These are phyloP conservation scores for Venturiaceae sp. DNA, from an alignment of 2,329 filamentous ascomycete species.

Conservation along the genomic window DNA sequence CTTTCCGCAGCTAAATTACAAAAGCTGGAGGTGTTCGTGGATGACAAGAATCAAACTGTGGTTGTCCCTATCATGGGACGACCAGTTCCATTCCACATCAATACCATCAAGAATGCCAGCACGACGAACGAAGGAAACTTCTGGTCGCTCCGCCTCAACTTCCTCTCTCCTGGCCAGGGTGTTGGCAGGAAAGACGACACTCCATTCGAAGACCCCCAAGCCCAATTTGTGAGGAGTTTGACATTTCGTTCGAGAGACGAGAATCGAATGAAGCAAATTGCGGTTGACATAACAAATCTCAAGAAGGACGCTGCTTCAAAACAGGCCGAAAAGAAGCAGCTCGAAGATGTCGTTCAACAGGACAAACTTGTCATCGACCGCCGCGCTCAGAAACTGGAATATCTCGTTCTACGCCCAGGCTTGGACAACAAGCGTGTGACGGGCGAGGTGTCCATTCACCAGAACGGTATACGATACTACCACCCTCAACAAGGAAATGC, in stretches of 20 bases:
- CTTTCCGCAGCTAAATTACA: constrained; percentile 72
- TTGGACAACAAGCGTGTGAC: constrained; percentile 96
- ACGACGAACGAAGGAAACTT: constrained; percentile 86
- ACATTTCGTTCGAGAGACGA: constrained; percentile 90
- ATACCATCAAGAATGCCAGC: constrained; percentile 97
- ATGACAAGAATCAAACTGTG: constrained; percentile 80
- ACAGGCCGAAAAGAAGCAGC: constrained; percentile 97
- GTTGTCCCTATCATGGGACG: constrained; percentile 95
- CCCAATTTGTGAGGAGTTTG: constrained; percentile 90
- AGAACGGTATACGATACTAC: constrained; percentile 92
- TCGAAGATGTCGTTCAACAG: constrained; percentile 98
- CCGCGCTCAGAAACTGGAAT: constrained; percentile 79
- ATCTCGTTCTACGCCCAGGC: constrained; percentile 90
- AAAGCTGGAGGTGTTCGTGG: constrained; percentile 82
- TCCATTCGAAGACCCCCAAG: constrained; percentile 90
- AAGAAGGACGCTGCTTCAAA: constrained; percentile 87
- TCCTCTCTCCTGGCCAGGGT: constrained; percentile 92
- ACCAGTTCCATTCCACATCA: constrained; percentile 95
- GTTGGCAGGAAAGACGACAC: constrained; percentile 96
- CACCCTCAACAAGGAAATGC: constrained; percentile 46
- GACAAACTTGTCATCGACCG: constrained; percentile 96
- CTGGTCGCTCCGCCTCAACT: constrained; percentile 91
- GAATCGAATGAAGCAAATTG: constrained; percentile 80
- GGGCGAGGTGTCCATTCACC: constrained; percentile 93
- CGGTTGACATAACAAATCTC: constrained; percentile 88